A percentile compares a stretch with the other conserved stretches of the same genome.
Evolutionary conservation across 108 stramenopile genomes (phyloP).

Genomic region (Cyclostephanos invisitatus): DNA sequence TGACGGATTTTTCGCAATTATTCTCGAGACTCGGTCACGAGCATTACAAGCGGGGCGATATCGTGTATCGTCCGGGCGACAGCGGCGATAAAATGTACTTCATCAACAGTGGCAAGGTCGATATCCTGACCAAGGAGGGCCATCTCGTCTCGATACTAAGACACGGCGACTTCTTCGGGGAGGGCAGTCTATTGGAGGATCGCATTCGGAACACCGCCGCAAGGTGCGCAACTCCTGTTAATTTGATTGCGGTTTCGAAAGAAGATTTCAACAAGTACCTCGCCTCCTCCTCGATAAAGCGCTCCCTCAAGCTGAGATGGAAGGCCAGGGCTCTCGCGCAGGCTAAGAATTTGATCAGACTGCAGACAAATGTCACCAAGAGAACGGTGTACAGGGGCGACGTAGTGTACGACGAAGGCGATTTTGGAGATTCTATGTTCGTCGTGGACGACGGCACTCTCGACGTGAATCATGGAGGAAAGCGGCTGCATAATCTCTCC

Average conservation of each 20-base stretch:
- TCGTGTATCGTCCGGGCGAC: slow-evolving; percentile 71
- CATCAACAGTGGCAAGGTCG: slow-evolving; percentile 80
- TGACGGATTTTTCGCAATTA: slow-evolving; percentile 72
- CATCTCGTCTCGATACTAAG: slow-evolving; percentile 67
- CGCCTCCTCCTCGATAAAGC: slow-evolving; percentile 34
- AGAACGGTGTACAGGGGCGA: slow-evolving; percentile 60
- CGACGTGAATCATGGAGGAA: slow-evolving; percentile 56
- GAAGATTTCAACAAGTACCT: slow-evolving; percentile 72
- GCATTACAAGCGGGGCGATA: slow-evolving; percentile 67
- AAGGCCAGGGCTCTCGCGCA: slow-evolving; percentile 55
- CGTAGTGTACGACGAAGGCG: slow-evolving; percentile 73
- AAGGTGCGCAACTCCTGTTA: slow-evolving; percentile 71
- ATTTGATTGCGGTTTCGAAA: slow-evolving; percentile 70
- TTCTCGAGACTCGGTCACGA: slow-evolving; percentile 62
- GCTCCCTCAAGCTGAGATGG: slow-evolving; percentile 63
- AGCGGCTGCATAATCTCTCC: slow-evolving; percentile 52
- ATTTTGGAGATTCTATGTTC: slow-evolving; percentile 65
- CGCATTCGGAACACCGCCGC: slow-evolving; percentile 64
- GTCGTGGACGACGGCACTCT: slow-evolving; percentile 62
- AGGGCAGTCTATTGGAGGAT: slow-evolving; percentile 67
- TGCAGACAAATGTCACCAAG: slow-evolving; percentile 58
- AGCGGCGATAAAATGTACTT: slow-evolving; percentile 82
- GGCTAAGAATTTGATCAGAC: slow-evolving; percentile 68
- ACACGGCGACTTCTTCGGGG: slow-evolving; percentile 83
- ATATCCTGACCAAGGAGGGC: slow-evolving; percentile 73